These are phyloP conservation scores for Babesia sp. DNA, from an alignment of 169 alveolate genomes.

Conservation along the genomic window DNA sequence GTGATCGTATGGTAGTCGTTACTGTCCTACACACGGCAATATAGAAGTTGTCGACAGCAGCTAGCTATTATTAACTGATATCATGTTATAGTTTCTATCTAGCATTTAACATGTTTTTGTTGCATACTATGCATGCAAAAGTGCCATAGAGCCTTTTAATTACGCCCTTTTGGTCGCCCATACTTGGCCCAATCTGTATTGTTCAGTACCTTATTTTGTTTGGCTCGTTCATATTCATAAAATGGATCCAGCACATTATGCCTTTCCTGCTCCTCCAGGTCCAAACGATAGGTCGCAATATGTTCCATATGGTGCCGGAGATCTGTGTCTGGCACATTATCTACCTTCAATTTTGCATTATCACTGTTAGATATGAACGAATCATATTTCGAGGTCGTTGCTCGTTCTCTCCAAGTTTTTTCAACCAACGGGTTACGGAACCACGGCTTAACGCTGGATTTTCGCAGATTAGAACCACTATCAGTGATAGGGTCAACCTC, in stretches of 20 bases:
- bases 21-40: too few relatives aligned
- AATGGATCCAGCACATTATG: constrained; percentile 44
- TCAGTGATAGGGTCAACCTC: not conserved
- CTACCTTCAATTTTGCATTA: not conserved
- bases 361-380: not conserved
- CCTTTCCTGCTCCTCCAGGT: constrained; percentile 26
- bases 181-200: constrained; percentile 50
- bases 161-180: constrained; percentile 34
- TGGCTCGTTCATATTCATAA: constrained; percentile 17
- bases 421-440: constrained; percentile 41
- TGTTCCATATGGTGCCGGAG: constrained; percentile 7
- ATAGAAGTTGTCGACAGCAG: too few relatives aligned
- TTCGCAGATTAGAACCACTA: not conserved
- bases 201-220: constrained; percentile 13
- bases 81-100: too few relatives aligned
- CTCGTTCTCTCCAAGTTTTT: not conserved
- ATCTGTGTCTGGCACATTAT: not conserved
- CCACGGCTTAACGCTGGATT: constrained; percentile 48
- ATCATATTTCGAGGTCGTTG: not conserved
- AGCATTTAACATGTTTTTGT: not conserved
- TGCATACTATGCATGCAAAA: not conserved
- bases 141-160: not conserved
- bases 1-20: too few relatives aligned
- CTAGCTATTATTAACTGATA: too few relatives aligned
- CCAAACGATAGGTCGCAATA: constrained; percentile 20